Evolutionary conservation across 371 early-diverging fungal species (phyloP).

Genomic region (Sporodiniella umbellata): DNA sequence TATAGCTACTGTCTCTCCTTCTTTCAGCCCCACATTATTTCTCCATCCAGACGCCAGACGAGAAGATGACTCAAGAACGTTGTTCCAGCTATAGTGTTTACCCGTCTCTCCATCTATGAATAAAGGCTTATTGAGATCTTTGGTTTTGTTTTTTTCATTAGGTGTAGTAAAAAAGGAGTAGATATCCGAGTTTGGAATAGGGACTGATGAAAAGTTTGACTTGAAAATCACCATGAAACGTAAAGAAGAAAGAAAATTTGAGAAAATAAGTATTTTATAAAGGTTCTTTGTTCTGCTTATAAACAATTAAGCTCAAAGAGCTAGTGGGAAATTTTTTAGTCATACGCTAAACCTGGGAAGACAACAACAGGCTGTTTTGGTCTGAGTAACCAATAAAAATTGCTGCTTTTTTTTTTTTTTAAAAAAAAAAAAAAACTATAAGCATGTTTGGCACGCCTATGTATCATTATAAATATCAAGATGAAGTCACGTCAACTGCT

Average conservation of each 20-base stretch:
- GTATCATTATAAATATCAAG: too few relatives aligned
- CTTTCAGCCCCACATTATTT: conserved; percentile 49
- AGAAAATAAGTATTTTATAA: neutral
- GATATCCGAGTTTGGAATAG: conserved; percentile 64
- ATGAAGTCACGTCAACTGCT: too few relatives aligned
- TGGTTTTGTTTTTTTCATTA: conserved; percentile 32
- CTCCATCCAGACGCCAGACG: conserved; percentile 25
- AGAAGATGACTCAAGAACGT: conserved; percentile 20
- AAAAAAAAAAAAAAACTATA: too few relatives aligned
- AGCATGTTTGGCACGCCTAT: too few relatives aligned
- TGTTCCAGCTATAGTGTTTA: conserved; percentile 54
- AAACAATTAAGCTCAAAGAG: neutral
- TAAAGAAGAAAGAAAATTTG: neutral
- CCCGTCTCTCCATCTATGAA: conserved; percentile 62
- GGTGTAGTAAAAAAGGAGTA: conserved; percentile 58
- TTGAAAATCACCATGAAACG: conserved; percentile 30
- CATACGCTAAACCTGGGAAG: neutral
- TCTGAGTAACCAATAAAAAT: too few relatives aligned
- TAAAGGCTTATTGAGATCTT: conserved; percentile 33
- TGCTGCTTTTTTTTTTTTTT: neutral
- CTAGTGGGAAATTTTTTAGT: conserved; percentile 1
- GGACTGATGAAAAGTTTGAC: conserved; percentile 24
- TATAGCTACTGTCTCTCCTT: conserved; percentile 66
- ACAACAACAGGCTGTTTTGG: too few relatives aligned
- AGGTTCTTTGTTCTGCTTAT: neutral